These are phyloP conservation scores for Fraxinus latifolia DNA, from an alignment of 305 asterid species.

Conservation along the genomic window DNA sequence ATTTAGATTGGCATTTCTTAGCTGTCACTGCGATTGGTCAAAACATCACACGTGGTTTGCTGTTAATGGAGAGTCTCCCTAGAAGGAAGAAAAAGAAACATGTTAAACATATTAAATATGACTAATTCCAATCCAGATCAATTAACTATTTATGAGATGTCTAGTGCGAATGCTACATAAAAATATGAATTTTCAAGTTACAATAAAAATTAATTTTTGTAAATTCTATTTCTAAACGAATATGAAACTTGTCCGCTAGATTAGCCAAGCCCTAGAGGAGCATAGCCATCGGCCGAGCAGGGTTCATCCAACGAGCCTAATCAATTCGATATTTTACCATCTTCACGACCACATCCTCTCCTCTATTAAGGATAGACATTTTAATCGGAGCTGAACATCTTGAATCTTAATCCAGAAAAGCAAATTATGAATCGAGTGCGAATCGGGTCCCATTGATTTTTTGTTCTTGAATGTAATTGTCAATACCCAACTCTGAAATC, in stretches of 20 bases:
- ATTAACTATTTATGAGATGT: background rate
- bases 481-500: background rate
- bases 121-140: too few relatives aligned
- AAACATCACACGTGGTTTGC: constrained; percentile 19
- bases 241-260: background rate
- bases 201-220: background rate
- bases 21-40: constrained; percentile 19
- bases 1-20: background rate
- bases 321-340: background rate
- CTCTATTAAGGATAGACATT: background rate
- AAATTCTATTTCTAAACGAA: too few relatives aligned
- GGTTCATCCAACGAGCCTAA: background rate
- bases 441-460: background rate
- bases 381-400: background rate
- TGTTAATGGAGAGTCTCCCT: background rate
- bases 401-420: background rate
- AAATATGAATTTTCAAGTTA: background rate
- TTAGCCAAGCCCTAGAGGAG: background rate
- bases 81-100: background rate
- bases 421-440: background rate
- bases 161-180: background rate
- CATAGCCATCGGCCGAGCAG: background rate
- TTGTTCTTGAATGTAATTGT: background rate
- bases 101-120: too few relatives aligned
- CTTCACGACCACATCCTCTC: background rate